Percentiles rank a stretch among this genome's conserved stretches.
Conservation (phyloP, 768 basidiomycete genomes). For the Amanita subjunquillea region DNA sequence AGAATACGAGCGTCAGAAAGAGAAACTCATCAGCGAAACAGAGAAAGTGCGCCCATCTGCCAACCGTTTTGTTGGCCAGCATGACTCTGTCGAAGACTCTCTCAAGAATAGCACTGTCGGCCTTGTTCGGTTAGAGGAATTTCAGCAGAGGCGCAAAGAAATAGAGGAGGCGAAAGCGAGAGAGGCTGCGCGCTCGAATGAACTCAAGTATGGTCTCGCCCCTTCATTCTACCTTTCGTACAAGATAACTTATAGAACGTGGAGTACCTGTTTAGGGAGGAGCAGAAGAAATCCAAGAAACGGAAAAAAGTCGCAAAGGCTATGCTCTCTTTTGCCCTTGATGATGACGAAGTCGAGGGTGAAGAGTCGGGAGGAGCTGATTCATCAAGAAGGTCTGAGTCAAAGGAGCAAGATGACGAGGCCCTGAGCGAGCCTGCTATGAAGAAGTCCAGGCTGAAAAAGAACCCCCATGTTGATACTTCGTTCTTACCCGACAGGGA, state of each 20-base stretch:
- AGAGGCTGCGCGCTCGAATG: conserved; percentile 76
- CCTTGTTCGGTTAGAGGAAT: conserved; percentile 85
- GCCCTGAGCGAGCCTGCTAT: conserved; percentile 22
- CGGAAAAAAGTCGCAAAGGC: conserved; percentile 84
- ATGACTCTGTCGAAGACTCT: conserved; percentile 90
- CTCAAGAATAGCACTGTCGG: conserved; percentile 89
- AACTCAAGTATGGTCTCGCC: conserved; percentile 68
- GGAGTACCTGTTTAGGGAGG: conserved; percentile 84
- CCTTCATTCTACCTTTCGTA: conserved; percentile 8
- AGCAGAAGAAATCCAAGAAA: conserved; percentile 82
- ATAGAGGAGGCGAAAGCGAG: conserved; percentile 87
- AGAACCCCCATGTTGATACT: conserved; percentile 95
- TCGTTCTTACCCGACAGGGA: conserved; percentile 98
- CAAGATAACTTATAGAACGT: conserved; percentile 59
- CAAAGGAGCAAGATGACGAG: conserved; percentile 31
- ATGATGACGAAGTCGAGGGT: conserved; percentile 55
- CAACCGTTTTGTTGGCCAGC: conserved; percentile 87
- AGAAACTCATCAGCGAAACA: conserved; percentile 76
- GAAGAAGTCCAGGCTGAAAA: conserved; percentile 77
- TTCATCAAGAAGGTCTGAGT: conserved; percentile 18
- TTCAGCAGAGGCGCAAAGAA: conserved; percentile 80
- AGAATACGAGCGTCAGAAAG: conserved; percentile 75
- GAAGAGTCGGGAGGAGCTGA: conserved; percentile 24
- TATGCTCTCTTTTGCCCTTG: conserved; percentile 85
- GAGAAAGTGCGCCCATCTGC: conserved; percentile 85